These are phyloP conservation scores for Neostapfia colusana DNA, from an alignment of 176 grass and related monocot species.

Conservation along the genomic window DNA sequence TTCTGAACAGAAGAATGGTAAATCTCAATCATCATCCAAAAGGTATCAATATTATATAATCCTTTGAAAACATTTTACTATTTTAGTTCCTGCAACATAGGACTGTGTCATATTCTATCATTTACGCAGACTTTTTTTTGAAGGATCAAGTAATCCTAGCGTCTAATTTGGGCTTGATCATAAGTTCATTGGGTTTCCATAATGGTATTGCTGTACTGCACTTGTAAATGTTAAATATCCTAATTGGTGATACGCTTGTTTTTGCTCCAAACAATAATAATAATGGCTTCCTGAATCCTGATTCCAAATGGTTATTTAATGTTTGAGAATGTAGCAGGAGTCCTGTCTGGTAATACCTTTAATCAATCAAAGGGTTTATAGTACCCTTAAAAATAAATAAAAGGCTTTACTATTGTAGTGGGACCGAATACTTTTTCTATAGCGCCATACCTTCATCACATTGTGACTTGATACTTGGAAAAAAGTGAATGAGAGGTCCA, in stretches of 20 bases:
- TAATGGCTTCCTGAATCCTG: not conserved
- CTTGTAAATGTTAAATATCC: conserved; percentile 31
- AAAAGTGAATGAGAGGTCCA: too few species aligned
- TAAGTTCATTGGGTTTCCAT: conserved; percentile 5
- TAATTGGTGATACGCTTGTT: not conserved
- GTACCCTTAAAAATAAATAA: too few species aligned
- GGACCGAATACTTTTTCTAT: not conserved
- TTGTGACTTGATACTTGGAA: too few species aligned
- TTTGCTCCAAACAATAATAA: not conserved
- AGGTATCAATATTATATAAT: conserved; percentile 24
- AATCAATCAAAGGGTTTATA: too few species aligned
- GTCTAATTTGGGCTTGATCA: not conserved
- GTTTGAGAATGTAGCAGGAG: too few species aligned
- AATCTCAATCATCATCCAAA: conserved; percentile 5
- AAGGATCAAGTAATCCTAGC: not conserved
- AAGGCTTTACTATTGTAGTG: too few species aligned
- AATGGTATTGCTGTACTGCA: not conserved
- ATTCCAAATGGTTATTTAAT: not conserved
- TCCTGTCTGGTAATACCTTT: too few species aligned
- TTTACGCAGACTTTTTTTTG: conserved; percentile 1
- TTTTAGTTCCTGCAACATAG: conserved; percentile 20
- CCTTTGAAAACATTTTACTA: conserved; percentile 15
- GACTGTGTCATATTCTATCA: not conserved
- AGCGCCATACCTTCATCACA: not conserved
- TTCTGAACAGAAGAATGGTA: conserved; percentile 19